phyloP scores from a whole-genome alignment of 768 basidiomycete species.

The Boletus rufocinnamomeus region DNA sequence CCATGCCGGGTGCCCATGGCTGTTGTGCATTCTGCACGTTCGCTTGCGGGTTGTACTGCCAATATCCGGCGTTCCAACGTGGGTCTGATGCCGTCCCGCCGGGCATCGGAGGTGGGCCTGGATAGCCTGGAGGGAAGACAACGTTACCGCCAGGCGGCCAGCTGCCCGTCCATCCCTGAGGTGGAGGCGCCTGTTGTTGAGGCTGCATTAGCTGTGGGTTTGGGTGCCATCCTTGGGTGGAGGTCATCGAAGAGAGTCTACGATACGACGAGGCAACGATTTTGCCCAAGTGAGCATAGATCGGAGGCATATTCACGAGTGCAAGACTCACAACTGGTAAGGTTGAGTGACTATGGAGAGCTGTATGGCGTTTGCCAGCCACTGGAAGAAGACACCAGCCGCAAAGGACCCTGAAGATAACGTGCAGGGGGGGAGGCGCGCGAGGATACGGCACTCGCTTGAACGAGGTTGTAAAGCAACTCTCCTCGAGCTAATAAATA shows the following conservation, averaged over 20 bases:
- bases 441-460: background rate
- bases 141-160: conserved; percentile 38
- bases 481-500: conserved; percentile 13
- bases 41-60: conserved; percentile 50
- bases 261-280: background rate
- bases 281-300: conserved; percentile 14
- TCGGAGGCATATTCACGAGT: background rate
- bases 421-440: background rate
- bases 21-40: conserved; percentile 30
- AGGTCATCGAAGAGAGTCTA: conserved; percentile 21
- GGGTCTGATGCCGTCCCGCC: conserved; percentile 45
- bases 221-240: conserved; percentile 34
- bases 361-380: conserved; percentile 3
- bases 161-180: conserved; percentile 39
- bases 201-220: conserved; percentile 38
- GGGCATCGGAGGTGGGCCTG: conserved; percentile 58
- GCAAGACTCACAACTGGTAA: conserved; percentile 3
- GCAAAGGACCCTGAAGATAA: conserved; percentile 7
- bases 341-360: background rate
- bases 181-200: conserved; percentile 18
- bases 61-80: conserved; percentile 53
- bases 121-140: conserved; percentile 37
- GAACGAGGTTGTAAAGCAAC: background rate
- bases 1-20: conserved; percentile 37
- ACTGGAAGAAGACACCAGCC: background rate